Conservation (phyloP, 805 yeast genomes). For the Danielia reshetovae region DNA sequence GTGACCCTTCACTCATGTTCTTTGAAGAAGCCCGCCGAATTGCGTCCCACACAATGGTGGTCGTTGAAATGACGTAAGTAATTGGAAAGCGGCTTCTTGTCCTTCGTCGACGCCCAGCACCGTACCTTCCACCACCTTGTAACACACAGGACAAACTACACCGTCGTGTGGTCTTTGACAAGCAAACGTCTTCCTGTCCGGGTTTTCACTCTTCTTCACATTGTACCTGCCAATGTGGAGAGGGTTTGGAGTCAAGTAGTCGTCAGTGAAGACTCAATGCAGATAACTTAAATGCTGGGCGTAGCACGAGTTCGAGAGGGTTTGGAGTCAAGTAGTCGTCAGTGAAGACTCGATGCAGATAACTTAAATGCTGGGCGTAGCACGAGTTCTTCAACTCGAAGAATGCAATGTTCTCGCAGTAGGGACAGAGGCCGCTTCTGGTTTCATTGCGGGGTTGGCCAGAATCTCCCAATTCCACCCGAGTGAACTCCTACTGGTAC, state of each 20-base stretch:
- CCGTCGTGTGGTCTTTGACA: slow-evolving; percentile 21
- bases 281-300: no score
- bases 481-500: slow-evolving; percentile 16
- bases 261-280: no score
- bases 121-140: slow-evolving; percentile 20
- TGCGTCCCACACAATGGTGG: slow-evolving; percentile 10
- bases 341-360: slow-evolving; percentile 30
- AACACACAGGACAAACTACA: slow-evolving; percentile 29
- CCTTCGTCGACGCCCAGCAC: slow-evolving; percentile 15
- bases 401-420: slow-evolving; percentile 26
- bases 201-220: slow-evolving; percentile 16
- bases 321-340: slow-evolving; percentile 28
- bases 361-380: slow-evolving; percentile 33
- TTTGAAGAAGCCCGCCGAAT: slow-evolving; percentile 6
- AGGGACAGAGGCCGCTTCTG: slow-evolving; percentile 33
- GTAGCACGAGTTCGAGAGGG: no score
- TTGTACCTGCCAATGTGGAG: slow-evolving; percentile 18
- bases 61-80: slow-evolving; percentile 17
- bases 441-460: slow-evolving; percentile 19
- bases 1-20: not conserved
- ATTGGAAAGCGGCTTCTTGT: slow-evolving; percentile 14
- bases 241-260: no score
- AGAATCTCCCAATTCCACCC: slow-evolving; percentile 10
- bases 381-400: slow-evolving; percentile 29
- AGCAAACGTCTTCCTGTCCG: slow-evolving; percentile 19